Conservation (phyloP, 2,329 filamentous ascomycete genomes). For the Fusarium bulbicola region DNA sequence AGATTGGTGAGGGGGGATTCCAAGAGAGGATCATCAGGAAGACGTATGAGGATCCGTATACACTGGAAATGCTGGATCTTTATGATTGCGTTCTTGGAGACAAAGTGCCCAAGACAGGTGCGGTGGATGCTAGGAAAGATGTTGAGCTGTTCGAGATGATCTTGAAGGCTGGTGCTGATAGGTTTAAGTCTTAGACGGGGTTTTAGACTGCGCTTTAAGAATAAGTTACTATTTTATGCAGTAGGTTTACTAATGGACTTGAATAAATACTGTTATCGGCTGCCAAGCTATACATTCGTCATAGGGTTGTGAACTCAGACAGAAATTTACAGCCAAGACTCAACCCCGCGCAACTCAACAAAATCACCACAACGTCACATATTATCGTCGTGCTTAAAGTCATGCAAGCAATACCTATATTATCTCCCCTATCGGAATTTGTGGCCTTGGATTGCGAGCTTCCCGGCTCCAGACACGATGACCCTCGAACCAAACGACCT, state of each 20-base stretch:
- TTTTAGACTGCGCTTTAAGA: fast-evolving
- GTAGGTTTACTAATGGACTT: fast-evolving
- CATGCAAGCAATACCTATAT: neutral
- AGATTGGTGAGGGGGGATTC: slow-evolving; percentile 46
- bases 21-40: slow-evolving; percentile 51
- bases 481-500: neutral
- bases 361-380: neutral
- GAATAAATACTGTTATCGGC: fast-evolving
- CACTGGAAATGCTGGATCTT: slow-evolving; percentile 48
- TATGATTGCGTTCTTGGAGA: slow-evolving; percentile 41
- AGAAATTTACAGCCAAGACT: neutral
- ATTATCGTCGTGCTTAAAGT: fast-evolving
- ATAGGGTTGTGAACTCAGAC: neutral
- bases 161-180: neutral
- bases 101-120: slow-evolving; percentile 41
- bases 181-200: neutral
- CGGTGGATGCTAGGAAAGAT: slow-evolving; percentile 43
- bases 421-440: neutral
- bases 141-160: slow-evolving; percentile 41
- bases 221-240: too few species aligned
- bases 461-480: neutral
- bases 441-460: neutral
- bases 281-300: neutral
- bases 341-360: neutral
- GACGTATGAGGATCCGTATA: slow-evolving; percentile 57